Percentiles rank a stretch among this genome's conserved stretches.
Evolutionary conservation across 768 basidiomycete species (phyloP).

Genomic region (Paxillus ammoniavirescens): DNA sequence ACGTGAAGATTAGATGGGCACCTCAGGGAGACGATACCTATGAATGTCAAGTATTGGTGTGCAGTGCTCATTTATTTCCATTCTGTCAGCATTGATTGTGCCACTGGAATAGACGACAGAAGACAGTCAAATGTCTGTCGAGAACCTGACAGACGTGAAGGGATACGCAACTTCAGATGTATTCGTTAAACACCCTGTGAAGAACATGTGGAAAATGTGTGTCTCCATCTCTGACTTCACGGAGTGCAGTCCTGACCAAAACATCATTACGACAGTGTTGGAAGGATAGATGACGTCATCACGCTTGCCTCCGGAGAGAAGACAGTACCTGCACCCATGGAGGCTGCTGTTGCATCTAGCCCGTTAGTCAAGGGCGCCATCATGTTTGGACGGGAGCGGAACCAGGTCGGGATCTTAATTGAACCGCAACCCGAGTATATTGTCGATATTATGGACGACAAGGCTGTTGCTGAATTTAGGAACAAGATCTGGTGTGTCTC

Average conservation of each 20-base stretch:
- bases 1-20: no score
- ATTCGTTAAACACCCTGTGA: constrained; percentile 43
- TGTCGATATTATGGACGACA: constrained; percentile 7
- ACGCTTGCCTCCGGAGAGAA: constrained; percentile 32
- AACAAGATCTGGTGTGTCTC: constrained; percentile 22
- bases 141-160: constrained; percentile 10
- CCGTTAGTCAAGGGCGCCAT: constrained; percentile 21
- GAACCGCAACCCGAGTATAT: constrained; percentile 20
- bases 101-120: constrained; percentile 3
- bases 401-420: constrained; percentile 29
- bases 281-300: constrained; percentile 36
- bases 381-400: constrained; percentile 31
- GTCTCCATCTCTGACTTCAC: no score
- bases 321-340: constrained; percentile 33
- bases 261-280: constrained; percentile 26
- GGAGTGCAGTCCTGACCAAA: background rate
- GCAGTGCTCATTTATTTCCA: no score
- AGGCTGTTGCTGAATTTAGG: constrained; percentile 11
- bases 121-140: constrained; percentile 3
- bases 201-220: constrained; percentile 8
- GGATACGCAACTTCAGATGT: constrained; percentile 41
- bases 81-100: background rate
- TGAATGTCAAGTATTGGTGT: no score
- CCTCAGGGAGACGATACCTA: no score
- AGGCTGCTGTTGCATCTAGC: constrained; percentile 9